phyloP scores from a whole-genome alignment of 208 protist genomes.

The Crithidia sp. region DNA sequence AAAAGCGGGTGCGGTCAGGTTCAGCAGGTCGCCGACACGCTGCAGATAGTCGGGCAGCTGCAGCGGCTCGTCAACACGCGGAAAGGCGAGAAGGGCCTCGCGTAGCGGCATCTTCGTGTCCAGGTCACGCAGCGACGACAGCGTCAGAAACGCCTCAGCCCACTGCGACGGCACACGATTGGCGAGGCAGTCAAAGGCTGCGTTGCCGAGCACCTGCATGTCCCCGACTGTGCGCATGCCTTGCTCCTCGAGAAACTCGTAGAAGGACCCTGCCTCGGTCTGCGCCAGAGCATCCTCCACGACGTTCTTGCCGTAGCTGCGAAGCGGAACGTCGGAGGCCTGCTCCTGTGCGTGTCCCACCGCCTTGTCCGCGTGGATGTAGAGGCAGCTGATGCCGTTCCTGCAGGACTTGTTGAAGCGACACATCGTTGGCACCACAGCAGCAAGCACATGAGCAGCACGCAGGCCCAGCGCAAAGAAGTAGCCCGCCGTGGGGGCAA shows the following conservation, averaged over 20 bases:
- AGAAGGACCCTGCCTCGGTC: slow-evolving; percentile 44
- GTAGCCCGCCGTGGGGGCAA: slow-evolving; percentile 77
- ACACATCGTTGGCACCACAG: slow-evolving; percentile 78
- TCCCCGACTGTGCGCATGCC: slow-evolving; percentile 77
- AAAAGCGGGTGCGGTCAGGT: slow-evolving; percentile 50
- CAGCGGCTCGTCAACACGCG: slow-evolving; percentile 40
- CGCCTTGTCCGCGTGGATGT: slow-evolving; percentile 68
- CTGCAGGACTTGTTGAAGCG: slow-evolving; percentile 70
- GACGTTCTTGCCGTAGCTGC: slow-evolving; percentile 21
- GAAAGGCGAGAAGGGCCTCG: slow-evolving; percentile 71
- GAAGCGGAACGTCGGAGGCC: slow-evolving; percentile 25
- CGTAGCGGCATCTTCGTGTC: slow-evolving; percentile 52
- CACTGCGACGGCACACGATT: slow-evolving; percentile 42
- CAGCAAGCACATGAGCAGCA: slow-evolving; percentile 50
- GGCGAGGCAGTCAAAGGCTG: slow-evolving; percentile 74
- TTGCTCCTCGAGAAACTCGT: slow-evolving; percentile 51
- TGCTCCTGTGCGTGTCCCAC: slow-evolving; percentile 37
- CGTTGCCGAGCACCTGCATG: slow-evolving; percentile 74
- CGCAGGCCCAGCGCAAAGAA: slow-evolving; percentile 74
- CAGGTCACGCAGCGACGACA: slow-evolving; percentile 66
- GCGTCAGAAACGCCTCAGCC: slow-evolving; percentile 55
- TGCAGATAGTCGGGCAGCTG: slow-evolving; percentile 43
- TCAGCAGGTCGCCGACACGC: slow-evolving; percentile 62
- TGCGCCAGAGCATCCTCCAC: slow-evolving; percentile 21
- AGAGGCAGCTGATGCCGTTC: slow-evolving; percentile 74